Evolutionary conservation across 2,329 filamentous ascomycete genomes (phyloP), one percentile per base, ranked within the genome.

Genomic region (Sporothrix dimorphospora): DNA sequence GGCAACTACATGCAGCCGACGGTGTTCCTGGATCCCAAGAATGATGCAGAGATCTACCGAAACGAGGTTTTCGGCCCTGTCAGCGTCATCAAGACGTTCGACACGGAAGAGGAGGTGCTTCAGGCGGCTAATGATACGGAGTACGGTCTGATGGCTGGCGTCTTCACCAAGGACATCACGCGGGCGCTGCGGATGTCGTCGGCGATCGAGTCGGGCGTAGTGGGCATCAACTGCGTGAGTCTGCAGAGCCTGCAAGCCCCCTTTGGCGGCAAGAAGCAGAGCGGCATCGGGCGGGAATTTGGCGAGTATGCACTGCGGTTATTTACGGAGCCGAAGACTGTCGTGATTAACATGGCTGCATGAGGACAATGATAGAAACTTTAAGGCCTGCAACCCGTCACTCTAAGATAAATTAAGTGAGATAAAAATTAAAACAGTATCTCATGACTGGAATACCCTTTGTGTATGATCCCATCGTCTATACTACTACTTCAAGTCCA

Each of bases 51-150:
- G 67, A 82, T 87, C 71, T 83, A 82, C 77, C 79, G 80, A 8
- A 82, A 86, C 74, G 85, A 87, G 74, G 82, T 87, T 6, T 88
- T 88, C 73, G 85, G 85, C 0, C 85, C 85, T 2, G 86, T 88
- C 67, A 83, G 85, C 1, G 81, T 83, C 27, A 81, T 88, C 72
- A 80, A 80, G 55, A 82, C 81, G 0, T 88, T 88, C 79, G 84
- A 85, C 75, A 82, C 81, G 0, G 86, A 87, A 74, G 82, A 84
- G 38, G 85, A 87, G 72, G 85, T 83, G 0, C 75, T 88, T 34
- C 75, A 79, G 38, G 78, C 80, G 27, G 85, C 85, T 3, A 88
- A 88, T 75, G 81, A 87, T 76, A 84, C 83, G 1, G 83, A 82
- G 12, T 87, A 85, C 73, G 86, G 86, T 7, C 79, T 88, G 0